Evolutionary conservation across 2,329 filamentous ascomycete species (phyloP).

Genomic region (Nannizzia gypsea): DNA sequence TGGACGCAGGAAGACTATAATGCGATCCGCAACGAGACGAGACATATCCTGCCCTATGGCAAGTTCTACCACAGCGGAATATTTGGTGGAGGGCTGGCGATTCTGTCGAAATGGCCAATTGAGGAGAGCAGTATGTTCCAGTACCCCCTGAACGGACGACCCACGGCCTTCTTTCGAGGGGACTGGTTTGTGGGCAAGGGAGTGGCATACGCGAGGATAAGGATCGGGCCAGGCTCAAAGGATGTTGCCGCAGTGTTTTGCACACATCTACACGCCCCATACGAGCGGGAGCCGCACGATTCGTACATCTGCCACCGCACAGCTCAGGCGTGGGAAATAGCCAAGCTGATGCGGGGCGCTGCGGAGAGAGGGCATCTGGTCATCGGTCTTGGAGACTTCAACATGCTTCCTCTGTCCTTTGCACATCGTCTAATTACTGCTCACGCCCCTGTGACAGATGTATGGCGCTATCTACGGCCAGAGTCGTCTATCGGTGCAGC

Average conservation of each 20-base stretch:
- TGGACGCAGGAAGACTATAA: slow-evolving; percentile 80
- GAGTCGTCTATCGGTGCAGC: slow-evolving; percentile 69
- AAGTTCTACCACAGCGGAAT: slow-evolving; percentile 89
- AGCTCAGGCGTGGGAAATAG: slow-evolving; percentile 88
- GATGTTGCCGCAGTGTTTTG: slow-evolving; percentile 82
- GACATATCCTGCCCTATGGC: slow-evolving; percentile 66
- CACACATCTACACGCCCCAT: slow-evolving; percentile 83
- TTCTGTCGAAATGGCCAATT: slow-evolving; percentile 85
- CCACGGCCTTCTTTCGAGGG: slow-evolving; percentile 84
- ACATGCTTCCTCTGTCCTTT: slow-evolving; percentile 82
- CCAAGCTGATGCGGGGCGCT: slow-evolving; percentile 75
- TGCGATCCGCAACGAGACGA: slow-evolving; percentile 61
- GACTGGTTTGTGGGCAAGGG: slow-evolving; percentile 98
- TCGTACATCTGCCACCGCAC: slow-evolving; percentile 84
- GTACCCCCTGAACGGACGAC: slow-evolving; percentile 86
- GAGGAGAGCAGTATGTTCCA: slow-evolving; percentile 74
- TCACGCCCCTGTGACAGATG: slow-evolving; percentile 65
- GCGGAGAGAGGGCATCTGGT: slow-evolving; percentile 71
- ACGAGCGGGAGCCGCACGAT: slow-evolving; percentile 66
- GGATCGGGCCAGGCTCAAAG: slow-evolving; percentile 51
- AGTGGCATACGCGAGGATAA: slow-evolving; percentile 69
- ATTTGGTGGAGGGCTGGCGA: slow-evolving; percentile 79
- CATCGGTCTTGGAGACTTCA: slow-evolving; percentile 84
- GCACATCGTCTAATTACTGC: slow-evolving; percentile 72
- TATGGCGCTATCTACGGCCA: slow-evolving; percentile 75